Percentiles rank a stretch among this genome's conserved stretches.
Evolutionary conservation across 2,329 filamentous ascomycete genomes (phyloP).

Genomic region (Fusarium stilboides): DNA sequence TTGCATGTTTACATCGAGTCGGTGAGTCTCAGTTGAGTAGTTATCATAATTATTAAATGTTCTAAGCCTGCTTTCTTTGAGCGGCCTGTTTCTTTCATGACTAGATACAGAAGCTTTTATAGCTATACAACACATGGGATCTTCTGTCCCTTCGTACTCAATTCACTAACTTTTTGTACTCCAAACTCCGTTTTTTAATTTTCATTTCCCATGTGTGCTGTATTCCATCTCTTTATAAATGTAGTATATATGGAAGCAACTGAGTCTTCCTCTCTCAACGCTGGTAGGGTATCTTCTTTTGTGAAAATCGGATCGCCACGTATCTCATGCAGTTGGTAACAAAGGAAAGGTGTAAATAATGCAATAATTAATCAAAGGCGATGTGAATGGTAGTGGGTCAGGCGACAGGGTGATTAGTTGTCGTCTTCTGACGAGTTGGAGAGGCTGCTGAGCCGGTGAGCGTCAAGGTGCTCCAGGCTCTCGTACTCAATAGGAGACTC

Average conservation of each 20-base stretch:
- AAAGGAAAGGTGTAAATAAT: slow-evolving; percentile 35
- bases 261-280: slow-evolving; percentile 48
- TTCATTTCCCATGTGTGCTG: slow-evolving; percentile 45
- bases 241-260: slow-evolving; percentile 37
- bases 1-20: slow-evolving; percentile 21
- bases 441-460: slow-evolving; percentile 47
- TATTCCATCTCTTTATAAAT: slow-evolving; percentile 48
- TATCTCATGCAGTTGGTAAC: slow-evolving; percentile 45
- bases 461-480: slow-evolving; percentile 55
- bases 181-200: slow-evolving; percentile 34
- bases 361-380: slow-evolving; percentile 26
- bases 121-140: slow-evolving; percentile 39
- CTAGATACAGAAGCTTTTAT: slow-evolving; percentile 40
- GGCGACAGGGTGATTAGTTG: slow-evolving; percentile 28
- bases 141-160: slow-evolving; percentile 26
- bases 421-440: slow-evolving; percentile 42
- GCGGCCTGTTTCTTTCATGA: slow-evolving; percentile 37
- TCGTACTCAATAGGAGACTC: slow-evolving; percentile 59
- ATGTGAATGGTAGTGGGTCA: slow-evolving; percentile 3
- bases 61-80: slow-evolving; percentile 35
- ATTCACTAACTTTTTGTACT: slow-evolving; percentile 37
- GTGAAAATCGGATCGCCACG: slow-evolving; percentile 48
- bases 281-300: slow-evolving; percentile 51
- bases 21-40: slow-evolving; percentile 9
- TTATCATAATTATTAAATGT: slow-evolving; percentile 32